Base-by-base conservation (phyloP, 1,284 basidiomycete species). In the Sporisorium reilianum region DNA sequence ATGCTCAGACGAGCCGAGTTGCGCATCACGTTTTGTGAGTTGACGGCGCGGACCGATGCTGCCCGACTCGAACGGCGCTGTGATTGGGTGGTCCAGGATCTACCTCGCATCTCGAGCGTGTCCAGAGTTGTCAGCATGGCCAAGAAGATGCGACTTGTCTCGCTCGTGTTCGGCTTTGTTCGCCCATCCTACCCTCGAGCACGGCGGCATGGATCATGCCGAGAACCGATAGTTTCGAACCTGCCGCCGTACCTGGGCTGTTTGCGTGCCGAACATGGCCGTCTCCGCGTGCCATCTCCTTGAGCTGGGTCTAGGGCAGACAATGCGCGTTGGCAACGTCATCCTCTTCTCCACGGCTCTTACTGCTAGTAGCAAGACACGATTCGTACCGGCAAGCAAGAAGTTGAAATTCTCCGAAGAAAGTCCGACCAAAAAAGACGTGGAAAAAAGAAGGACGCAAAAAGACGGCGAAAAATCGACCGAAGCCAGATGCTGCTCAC, bases 251-350 rank as follows among this genome's bases (percentile, higher is more conserved):
- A 16, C 14, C 36, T 18, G 2, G 16, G 3, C 12, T 38, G 10
- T 5, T 38, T 41, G 49, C 28, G 34, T 46, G 45, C 45, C 45
- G 45, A n/a, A n/a, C 28, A 14, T 10, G 9, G 28, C 3, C 5
- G 6, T 48, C 3, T 2, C 28, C n/a, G 8, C 38, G 38, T 41
- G n/a, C 38, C 38, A n/a, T n/a, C 36, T 34, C n/a, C n/a, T 34
- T 30, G 28, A n/a, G 22, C 18, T 52, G 50, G 50, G 50, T 25
- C 1, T 25, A 52, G 50, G 50, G 50, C 28, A 40, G 36, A 28
- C 25, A 14, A 2, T 7, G 5, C 2, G 50, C 22, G 7, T 1
- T 23, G 50, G 25, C 50, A 25, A 28, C 16, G 32, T 16, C 32
- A 30, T n/a, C 22, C 25, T 51, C 32, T n/a, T n/a, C n/a, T n/a